A percentile compares a stretch with the other conserved stretches of the same genome.
Conservation (phyloP, 805 yeast species). For the Ogataea polymorpha region DNA sequence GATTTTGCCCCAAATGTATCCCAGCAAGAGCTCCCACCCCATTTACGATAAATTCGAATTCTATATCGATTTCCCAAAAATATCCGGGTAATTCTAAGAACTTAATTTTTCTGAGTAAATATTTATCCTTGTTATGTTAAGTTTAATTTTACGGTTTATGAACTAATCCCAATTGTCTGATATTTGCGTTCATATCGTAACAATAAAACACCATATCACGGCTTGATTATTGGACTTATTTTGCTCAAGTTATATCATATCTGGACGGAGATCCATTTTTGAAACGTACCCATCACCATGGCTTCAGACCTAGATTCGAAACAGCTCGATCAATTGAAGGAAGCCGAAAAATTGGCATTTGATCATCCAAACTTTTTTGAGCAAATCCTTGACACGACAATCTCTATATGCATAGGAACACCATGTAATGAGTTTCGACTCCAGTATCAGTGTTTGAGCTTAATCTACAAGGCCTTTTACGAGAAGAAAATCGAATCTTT, state of each 20-base stretch:
- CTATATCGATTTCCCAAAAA: neutral
- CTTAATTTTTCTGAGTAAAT: no score
- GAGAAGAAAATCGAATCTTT: conserved; percentile 20
- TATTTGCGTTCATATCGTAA: no score
- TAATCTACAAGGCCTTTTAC: conserved; percentile 26
- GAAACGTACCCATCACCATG: conserved; percentile 3
- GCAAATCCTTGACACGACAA: conserved; percentile 22
- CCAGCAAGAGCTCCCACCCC: conserved; percentile 22
- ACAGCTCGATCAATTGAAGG: conserved; percentile 18
- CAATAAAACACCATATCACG: no score
- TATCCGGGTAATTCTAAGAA: neutral
- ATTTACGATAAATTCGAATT: conserved; percentile 6
- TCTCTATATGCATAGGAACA: conserved; percentile 20
- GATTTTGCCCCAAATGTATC: conserved; percentile 10
- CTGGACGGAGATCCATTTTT: no score
- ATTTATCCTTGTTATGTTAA: no score
- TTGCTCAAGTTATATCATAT: no score
- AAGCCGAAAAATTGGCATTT: conserved; percentile 23
- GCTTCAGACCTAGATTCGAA: conserved; percentile 11
- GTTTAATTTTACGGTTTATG: no score
- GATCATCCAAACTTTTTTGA: conserved; percentile 20
- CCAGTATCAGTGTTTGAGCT: conserved; percentile 24
- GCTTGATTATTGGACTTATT: no score
- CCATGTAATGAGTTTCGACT: conserved; percentile 14
- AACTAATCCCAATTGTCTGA: no score